phyloP scores from a whole-genome alignment of 768 basidiomycete species.

The Peribolospora kevripleyi region DNA sequence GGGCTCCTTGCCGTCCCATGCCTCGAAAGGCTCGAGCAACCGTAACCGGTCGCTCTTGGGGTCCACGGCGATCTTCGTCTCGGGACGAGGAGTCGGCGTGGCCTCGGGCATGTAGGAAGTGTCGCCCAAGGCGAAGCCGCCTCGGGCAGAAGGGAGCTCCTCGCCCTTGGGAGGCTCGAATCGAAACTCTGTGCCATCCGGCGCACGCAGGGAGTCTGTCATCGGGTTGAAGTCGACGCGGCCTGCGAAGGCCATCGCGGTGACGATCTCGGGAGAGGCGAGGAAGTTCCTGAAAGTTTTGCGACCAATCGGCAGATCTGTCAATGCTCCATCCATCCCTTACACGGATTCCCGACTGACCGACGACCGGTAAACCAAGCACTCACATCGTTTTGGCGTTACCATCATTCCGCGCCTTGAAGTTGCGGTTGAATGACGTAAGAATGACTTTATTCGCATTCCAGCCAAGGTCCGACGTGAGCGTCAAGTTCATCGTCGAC shows the following conservation, averaged over 20 bases:
- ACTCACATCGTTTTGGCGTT: constrained; percentile 40
- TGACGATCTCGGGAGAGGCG: constrained; percentile 86
- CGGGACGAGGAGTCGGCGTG: constrained; percentile 45
- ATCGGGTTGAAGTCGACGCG: constrained; percentile 81
- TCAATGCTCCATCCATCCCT: no score
- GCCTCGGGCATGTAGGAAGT: constrained; percentile 53
- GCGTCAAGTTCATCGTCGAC: neutral
- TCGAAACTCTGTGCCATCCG: constrained; percentile 53
- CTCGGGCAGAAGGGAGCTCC: constrained; percentile 38
- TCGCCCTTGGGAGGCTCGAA: constrained; percentile 64
- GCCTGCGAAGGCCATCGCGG: constrained; percentile 72
- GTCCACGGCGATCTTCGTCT: constrained; percentile 50
- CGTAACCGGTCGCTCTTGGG: constrained; percentile 66
- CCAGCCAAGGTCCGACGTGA: constrained; percentile 5
- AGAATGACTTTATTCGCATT: constrained; percentile 41
- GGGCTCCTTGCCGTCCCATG: constrained; percentile 44
- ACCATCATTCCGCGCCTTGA: constrained; percentile 90
- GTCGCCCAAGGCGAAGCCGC: constrained; percentile 45
- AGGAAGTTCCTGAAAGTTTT: constrained; percentile 54
- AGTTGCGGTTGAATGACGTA: constrained; percentile 89
- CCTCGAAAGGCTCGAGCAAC: constrained; percentile 56
- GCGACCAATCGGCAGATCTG: neutral
- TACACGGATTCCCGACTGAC: no score
- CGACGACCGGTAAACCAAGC: no score
- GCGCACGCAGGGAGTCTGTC: constrained; percentile 41